Conservation (phyloP, 2,329 filamentous ascomycete genomes). For the Stagonosporopsis vannaccii region DNA sequence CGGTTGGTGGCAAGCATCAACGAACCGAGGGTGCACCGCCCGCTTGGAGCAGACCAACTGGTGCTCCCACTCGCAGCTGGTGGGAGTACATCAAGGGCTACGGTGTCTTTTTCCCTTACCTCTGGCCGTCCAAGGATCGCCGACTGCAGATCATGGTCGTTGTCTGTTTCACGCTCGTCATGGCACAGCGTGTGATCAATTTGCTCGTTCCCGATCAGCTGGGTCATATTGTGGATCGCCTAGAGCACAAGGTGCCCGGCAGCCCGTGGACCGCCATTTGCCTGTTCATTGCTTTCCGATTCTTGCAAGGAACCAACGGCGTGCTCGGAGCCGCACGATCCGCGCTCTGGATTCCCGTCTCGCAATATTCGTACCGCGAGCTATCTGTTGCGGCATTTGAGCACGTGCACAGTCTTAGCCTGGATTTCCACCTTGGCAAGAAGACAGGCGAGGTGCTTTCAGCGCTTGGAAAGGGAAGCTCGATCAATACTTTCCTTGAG, state of each 20-base stretch:
- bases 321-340: conserved; percentile 83
- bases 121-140: conserved; percentile 87
- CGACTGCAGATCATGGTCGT: conserved; percentile 80
- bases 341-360: conserved; percentile 93
- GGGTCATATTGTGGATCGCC: conserved; percentile 76
- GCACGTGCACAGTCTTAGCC: conserved; percentile 91
- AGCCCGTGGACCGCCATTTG: conserved; percentile 79
- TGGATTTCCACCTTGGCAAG: conserved; percentile 97
- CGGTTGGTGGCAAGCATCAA: conserved; percentile 52
- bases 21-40: conserved; percentile 68
- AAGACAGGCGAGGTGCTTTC: conserved; percentile 96
- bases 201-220: conserved; percentile 84
- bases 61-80: conserved; percentile 87
- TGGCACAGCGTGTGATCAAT: conserved; percentile 84
- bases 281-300: conserved; percentile 78
- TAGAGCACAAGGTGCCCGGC: conserved; percentile 61
- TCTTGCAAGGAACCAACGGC: conserved; percentile 88
- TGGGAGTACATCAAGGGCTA: conserved; percentile 95
- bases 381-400: conserved; percentile 95
- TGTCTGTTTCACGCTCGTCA: conserved; percentile 80
- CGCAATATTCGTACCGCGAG: conserved; percentile 94
- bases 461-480: conserved; percentile 92
- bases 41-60: conserved; percentile 88
- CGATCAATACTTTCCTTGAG: conserved; percentile 96
- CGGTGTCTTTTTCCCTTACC: conserved; percentile 91